Evolutionary conservation across 371 early-diverging fungal genomes (phyloP), one percentile per base, ranked within the genome.

Genomic region (Syncephalastrum racemosum): DNA sequence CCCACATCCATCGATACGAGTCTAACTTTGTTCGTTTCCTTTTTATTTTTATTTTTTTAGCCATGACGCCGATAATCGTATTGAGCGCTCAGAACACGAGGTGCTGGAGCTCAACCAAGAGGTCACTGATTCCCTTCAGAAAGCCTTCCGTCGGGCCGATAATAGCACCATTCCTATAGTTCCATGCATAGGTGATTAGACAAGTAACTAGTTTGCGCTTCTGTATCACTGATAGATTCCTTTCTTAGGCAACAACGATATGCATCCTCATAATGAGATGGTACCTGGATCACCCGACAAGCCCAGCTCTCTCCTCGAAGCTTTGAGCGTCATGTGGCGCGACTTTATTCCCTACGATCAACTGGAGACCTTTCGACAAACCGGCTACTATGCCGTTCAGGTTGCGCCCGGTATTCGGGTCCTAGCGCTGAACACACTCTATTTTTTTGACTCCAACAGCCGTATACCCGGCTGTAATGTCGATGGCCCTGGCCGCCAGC

Each of bases 191-290:
- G 68, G 68, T 62, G 58, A 54, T 20, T 20, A 42, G 12, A 22
- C 46, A 31, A 31, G 12, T 12, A 10, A 22, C 27, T 43, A 40
- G 42, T 46, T n/a, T 15, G 44, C 23, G 6, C 27, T 47, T 54
- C 16, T 31, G 41, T 49, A 44, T 23, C 54, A 39, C 50, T 51
- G 8, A n/a, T 64, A 68, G 22, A 41, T 18, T 41, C 20, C 6
- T 23, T 41, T 22, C 50, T 8, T 60, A 50, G 92, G 91, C 36
- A 92, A 92, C 75, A 90, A 92, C 64, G 92, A 92, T 64, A 73
- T 86, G n/a, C 80, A 83, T 52, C 88, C 86, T 16, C 88, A 89
- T 63, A 89, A 90, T 75, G 80, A 4, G 68, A 74, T 10, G 10
- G 24, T 22, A 6, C 49, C 49, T 24, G 49, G 49, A 22, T 36